A percentile compares a stretch with the other conserved stretches of the same genome.
These are phyloP conservation scores for Lipomyces yamadae DNA, from an alignment of 805 yeast genomes.

Conservation along the genomic window DNA sequence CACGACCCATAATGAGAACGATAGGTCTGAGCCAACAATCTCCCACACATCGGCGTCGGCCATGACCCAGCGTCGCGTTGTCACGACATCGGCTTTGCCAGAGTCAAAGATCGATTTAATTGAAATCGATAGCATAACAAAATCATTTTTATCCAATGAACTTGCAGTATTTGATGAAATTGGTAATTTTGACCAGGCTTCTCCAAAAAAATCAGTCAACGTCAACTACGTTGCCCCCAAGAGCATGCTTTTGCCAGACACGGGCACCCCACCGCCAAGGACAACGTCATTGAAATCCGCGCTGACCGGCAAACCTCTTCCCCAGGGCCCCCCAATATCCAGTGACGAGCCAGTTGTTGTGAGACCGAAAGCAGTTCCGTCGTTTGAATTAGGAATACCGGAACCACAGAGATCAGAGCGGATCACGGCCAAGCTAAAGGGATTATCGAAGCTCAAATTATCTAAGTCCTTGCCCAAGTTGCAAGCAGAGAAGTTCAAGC, in stretches of 20 bases:
- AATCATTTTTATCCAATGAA: conserved; percentile 18
- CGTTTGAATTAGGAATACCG: not conserved
- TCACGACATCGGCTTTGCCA: conserved; percentile 7
- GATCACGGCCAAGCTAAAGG: not conserved
- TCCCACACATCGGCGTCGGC: conserved; percentile 1
- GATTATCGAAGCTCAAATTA: not conserved
- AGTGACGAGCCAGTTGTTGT: not conserved
- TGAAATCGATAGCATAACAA: conserved; percentile 12
- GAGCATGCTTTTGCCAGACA: not conserved
- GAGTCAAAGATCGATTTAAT: not conserved
- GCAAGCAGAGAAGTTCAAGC: not conserved
- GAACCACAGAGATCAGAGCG: not conserved
- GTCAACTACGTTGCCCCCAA: not conserved
- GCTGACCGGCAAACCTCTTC: not conserved
- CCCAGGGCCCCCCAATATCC: not conserved
- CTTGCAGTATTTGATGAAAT: conserved; percentile 22
- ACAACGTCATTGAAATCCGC: not conserved
- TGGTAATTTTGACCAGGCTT: conserved; percentile 19
- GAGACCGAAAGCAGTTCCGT: not conserved
- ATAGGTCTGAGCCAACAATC: not conserved
- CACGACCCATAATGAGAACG: not conserved
- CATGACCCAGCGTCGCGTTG: conserved; percentile 6
- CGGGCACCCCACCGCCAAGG: not conserved
- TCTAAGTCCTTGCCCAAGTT: not conserved
- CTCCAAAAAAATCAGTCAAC: not conserved